phyloP scores from a whole-genome alignment of 768 basidiomycete genomes.

The Tylopilus vinaceipallidus region DNA sequence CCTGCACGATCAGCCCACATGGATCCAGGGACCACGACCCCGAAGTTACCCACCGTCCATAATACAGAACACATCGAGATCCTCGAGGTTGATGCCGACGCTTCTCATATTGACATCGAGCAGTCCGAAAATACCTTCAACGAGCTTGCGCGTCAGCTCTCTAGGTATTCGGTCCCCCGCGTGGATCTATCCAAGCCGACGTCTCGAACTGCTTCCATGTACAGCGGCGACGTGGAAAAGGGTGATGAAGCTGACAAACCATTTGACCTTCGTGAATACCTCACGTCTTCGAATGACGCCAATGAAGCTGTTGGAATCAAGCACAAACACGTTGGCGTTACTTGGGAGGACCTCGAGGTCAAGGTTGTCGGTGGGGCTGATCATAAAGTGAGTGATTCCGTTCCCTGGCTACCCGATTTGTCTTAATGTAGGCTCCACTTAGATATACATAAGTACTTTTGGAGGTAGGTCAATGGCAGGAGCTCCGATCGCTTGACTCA shows the following conservation, averaged over 20 bases:
- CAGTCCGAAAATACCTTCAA: slow-evolving; percentile 54
- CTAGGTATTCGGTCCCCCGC: slow-evolving; percentile 7
- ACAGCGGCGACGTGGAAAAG: slow-evolving; percentile 39
- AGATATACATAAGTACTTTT: slow-evolving; percentile 59
- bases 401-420: neutral
- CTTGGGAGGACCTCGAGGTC: slow-evolving; percentile 70
- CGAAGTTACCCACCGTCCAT: neutral
- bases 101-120: slow-evolving; percentile 46
- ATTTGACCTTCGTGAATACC: slow-evolving; percentile 69
- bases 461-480: slow-evolving; percentile 43
- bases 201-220: slow-evolving; percentile 24
- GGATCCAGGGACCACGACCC: slow-evolving; percentile 1
- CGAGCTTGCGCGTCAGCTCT: slow-evolving; percentile 46
- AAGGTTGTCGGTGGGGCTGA: slow-evolving; percentile 53
- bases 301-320: slow-evolving; percentile 63
- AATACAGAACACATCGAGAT: slow-evolving; percentile 18
- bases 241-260: slow-evolving; percentile 35
- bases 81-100: slow-evolving; percentile 20
- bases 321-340: slow-evolving; percentile 74
- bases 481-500: neutral
- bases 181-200: slow-evolving; percentile 15
- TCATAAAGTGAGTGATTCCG: slow-evolving; percentile 45
- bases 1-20: slow-evolving; percentile 5
- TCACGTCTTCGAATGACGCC: slow-evolving; percentile 64
- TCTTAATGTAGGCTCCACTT: neutral